Evolutionary conservation across 768 basidiomycete genomes (phyloP), one percentile per base, ranked within the genome.

Genomic region (Leccinum broughii): DNA sequence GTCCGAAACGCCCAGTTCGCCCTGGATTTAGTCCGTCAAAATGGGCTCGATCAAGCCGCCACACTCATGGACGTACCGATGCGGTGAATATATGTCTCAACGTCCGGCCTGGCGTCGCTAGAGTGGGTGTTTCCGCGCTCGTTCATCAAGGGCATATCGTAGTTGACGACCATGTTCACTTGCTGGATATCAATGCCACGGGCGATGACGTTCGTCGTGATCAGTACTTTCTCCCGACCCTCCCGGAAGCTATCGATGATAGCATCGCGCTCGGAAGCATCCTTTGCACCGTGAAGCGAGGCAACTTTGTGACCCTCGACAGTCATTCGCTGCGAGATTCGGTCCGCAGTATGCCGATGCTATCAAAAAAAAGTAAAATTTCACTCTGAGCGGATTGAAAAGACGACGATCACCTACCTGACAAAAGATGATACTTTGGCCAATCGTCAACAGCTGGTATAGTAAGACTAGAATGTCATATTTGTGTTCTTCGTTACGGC

Each of bases 111-210:
- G 65, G 74, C 81, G 62, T 90, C 88, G 24, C 71, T 74, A 3
- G 64, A 71, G 63, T 69, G 78, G 53, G 63, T 70, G 65, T 71
- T 74, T 57, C 67, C 76, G 14, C 89, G 86, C 68, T 92, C 90
- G 65, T 85, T 88, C 83, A 92, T 85, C 51, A 94, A 77, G 0
- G 95, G 95, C 28, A 97, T 83, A 71, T 98, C 95, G 71, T 98
- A 99, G 77, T 98, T 98, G 75, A 99, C 94, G n/a, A 98, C 96
- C 95, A 99, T 95, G 81, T 98, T 99, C 68, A 99, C 97, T 78
- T 98, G 96, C 57, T 94, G 81, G 69, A 99, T 97, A 69, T 99
- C 97, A 77, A 99, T 98, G 48, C 97, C 97, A 17, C 97, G 88
- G 1, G 97, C 95, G 64, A 98, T 91, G 70, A 99, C 97, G 75